These are phyloP conservation scores for Hyphodiscus hymeniophilus DNA, from an alignment of 495 filamentous ascomycete genomes.

Conservation along the genomic window DNA sequence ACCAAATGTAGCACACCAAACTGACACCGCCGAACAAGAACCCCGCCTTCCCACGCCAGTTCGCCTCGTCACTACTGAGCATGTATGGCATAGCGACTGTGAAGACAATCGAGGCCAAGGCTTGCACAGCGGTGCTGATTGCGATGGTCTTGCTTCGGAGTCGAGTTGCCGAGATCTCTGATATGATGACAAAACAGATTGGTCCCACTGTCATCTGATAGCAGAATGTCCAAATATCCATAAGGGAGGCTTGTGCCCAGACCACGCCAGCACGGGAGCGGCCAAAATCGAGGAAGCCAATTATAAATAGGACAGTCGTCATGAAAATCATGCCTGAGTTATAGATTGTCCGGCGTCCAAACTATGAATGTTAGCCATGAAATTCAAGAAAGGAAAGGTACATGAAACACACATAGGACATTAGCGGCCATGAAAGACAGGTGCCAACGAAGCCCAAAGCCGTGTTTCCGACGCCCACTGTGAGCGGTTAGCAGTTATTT, in stretches of 20 bases:
- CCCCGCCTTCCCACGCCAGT: conserved; percentile 40
- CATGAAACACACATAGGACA: conserved; percentile 48
- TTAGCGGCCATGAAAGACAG: conserved; percentile 31
- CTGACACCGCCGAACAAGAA: conserved; percentile 46
- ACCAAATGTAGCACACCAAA: conserved; percentile 25
- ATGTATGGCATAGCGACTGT: conserved; percentile 1
- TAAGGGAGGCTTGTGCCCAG: conserved; percentile 43
- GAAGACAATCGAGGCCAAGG: not conserved
- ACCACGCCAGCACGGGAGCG: conserved; percentile 24
- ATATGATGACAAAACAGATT: conserved; percentile 51
- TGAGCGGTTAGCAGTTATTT: conserved; percentile 42
- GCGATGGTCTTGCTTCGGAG: conserved; percentile 39
- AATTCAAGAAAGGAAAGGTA: conserved; percentile 15
- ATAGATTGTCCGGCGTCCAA: conserved; percentile 46
- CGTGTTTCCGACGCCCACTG: conserved; percentile 37
- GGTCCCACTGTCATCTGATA: conserved; percentile 49
- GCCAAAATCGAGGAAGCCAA: conserved; percentile 26
- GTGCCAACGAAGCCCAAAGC: conserved; percentile 32
- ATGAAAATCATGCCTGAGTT: conserved; percentile 38
- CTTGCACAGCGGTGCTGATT: not conserved
- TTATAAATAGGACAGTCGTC: conserved; percentile 26
- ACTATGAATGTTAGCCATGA: not conserved
- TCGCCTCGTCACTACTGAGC: conserved; percentile 12
- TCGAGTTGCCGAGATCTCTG: conserved; percentile 46
- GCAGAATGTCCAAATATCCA: conserved; percentile 42